phyloP scores from a whole-genome alignment of 176 grass and related monocot genomes.

The Phoenix roebelenii region DNA sequence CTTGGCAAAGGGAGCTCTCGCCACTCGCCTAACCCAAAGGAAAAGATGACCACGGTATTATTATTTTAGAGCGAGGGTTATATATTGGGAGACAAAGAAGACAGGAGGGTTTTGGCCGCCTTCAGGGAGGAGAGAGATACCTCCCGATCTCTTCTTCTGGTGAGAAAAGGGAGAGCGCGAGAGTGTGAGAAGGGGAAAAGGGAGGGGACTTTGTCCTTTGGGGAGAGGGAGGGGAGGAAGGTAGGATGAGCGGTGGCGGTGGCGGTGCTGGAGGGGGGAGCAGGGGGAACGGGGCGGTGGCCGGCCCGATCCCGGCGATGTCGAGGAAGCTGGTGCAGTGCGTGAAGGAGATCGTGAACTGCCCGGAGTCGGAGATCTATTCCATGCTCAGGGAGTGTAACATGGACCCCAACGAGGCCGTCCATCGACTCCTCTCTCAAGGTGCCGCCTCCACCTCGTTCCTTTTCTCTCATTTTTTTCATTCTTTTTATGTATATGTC shows the following conservation, averaged over 20 bases:
- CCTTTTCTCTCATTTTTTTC: background rate
- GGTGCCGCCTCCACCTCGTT: slow-evolving; percentile 12
- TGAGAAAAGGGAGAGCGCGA: background rate
- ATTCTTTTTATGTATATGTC: no score
- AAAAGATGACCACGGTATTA: background rate
- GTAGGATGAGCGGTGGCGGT: slow-evolving; percentile 15
- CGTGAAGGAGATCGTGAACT: slow-evolving; percentile 99
- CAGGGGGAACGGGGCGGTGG: slow-evolving; percentile 14
- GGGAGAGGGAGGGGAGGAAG: background rate
- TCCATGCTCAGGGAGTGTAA: slow-evolving; percentile 82
- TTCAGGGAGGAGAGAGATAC: background rate
- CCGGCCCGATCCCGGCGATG: slow-evolving; percentile 45
- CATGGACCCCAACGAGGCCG: slow-evolving; percentile 95
- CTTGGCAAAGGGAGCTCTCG: no score
- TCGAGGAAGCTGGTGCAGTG: slow-evolving; percentile 79
- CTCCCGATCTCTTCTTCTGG: background rate
- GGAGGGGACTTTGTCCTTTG: background rate
- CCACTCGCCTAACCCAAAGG: no score
- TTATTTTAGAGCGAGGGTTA: slow-evolving; percentile 6
- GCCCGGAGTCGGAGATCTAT: slow-evolving; percentile 92
- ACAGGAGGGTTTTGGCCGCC: slow-evolving; percentile 6
- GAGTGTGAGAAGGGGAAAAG: background rate
- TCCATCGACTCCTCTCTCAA: slow-evolving; percentile 91
- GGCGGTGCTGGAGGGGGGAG: slow-evolving; percentile 13
- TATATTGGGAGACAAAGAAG: background rate